A percentile compares a stretch with the other conserved stretches of the same genome.
Evolutionary conservation across 441 rosid genomes (phyloP).

Genomic region (Francoa sonchifolia): DNA sequence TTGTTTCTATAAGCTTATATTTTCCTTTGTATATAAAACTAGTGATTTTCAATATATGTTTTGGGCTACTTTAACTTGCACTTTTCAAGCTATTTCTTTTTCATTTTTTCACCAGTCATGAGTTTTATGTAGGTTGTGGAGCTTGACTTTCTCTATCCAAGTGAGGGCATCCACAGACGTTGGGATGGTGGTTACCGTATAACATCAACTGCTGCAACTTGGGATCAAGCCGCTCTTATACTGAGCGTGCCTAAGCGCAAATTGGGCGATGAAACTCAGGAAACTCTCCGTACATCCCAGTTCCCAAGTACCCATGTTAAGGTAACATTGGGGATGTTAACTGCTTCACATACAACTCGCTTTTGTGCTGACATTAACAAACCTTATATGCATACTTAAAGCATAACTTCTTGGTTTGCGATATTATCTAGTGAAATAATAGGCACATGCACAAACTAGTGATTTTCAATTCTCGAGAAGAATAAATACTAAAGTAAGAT

Average conservation of each 20-base stretch:
- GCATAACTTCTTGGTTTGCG: too few species aligned
- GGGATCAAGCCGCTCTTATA: constrained; percentile 87
- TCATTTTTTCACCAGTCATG: constrained; percentile 2
- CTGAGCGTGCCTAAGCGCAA: constrained; percentile 88
- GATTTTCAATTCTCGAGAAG: background rate
- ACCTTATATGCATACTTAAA: too few species aligned
- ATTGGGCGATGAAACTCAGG: constrained; percentile 88
- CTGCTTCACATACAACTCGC: background rate
- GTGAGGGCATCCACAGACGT: constrained; percentile 95
- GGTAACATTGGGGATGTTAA: constrained; percentile 26
- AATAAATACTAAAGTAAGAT: background rate
- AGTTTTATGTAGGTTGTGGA: constrained; percentile 64
- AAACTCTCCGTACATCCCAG: constrained; percentile 89
- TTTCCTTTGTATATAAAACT: too few species aligned
- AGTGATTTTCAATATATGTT: background rate
- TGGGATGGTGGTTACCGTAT: constrained; percentile 93
- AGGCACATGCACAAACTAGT: background rate
- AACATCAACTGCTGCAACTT: constrained; percentile 89
- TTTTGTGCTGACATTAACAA: background rate
- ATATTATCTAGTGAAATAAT: too few species aligned
- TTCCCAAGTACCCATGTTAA: constrained; percentile 95
- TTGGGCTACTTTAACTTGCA: background rate
- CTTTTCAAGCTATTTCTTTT: background rate
- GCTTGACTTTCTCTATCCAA: constrained; percentile 93
- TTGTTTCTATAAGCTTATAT: too few species aligned